Base-by-base conservation (phyloP, 2,329 filamentous ascomycete species). In the Polytolypa hystricis region DNA sequence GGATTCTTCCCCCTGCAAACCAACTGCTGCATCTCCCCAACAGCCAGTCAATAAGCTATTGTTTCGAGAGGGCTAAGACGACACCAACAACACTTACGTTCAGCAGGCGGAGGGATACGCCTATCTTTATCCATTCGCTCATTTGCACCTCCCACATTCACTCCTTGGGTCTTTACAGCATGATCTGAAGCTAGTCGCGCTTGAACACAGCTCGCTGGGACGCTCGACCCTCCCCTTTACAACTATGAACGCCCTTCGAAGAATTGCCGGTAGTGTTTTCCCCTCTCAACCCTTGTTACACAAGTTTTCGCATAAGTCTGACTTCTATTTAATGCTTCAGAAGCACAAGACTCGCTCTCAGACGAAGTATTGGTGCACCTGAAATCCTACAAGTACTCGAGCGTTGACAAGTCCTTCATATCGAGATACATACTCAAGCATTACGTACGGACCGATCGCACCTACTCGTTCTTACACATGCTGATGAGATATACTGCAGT, bases 321-420 rank as follows among this genome's bases (percentile, higher is more conserved):
- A 25, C 28, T 17, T 15, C 7, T 25, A 7, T 7, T 25, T 25
- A 25, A 7, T 7, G 7, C 21, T 25, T 7, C 28, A 60, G 60
- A 57, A 51, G 55, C 53, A 45, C 61, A 61, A 52, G 71, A 77
- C 45, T 72, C 69, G 47, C 68, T 96, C 49, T 93, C 87, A 18
- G 85, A 94, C 52, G 86, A 96, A 53, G 85, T 85, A 37, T 74
- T 98, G 49, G 71, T 82, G 42, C 87, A 95, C 59, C 79, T 98
- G 51, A 91, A 86, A 64, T 79, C 81, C 42, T 98, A 98, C 77
- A 93, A 95, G 58, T 98, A 98, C 64, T 93, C 86, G 50, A 84
- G 82, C 53, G 86, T 98, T 61, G 91, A 98, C 70, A 89, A 94
- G 64, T 95, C 87, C 34, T 81, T 83, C 44, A 77, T 95, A 41